A percentile compares a stretch with the other conserved stretches of the same genome.
Conservation (phyloP, 208 protist genomes). For the Acanthamoeba culbertsoni region DNA sequence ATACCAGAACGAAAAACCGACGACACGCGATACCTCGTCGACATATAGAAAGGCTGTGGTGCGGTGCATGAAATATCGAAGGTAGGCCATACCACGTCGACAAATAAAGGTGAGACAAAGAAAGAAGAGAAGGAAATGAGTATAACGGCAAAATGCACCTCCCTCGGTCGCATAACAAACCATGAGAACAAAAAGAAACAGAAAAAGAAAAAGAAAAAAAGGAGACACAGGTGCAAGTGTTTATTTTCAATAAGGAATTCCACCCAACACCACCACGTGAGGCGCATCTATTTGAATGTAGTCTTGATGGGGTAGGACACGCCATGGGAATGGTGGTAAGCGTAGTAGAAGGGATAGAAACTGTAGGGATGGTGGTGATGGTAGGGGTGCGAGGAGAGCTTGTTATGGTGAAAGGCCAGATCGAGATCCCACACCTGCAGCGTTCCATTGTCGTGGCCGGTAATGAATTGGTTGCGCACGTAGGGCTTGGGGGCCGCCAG, state of each 20-base stretch:
- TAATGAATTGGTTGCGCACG: slow-evolving; percentile 2
- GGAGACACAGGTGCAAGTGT: no score
- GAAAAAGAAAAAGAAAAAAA: no score
- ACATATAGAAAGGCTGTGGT: background rate
- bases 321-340: background rate
- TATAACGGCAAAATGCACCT: background rate
- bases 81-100: background rate
- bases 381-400: background rate
- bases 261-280: no score
- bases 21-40: background rate
- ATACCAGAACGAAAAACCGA: background rate
- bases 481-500: slow-evolving; percentile 13
- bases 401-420: slow-evolving; percentile 31
- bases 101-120: background rate
- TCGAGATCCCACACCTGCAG: slow-evolving; percentile 48
- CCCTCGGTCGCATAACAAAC: no score
- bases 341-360: slow-evolving; percentile 15
- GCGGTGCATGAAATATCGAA: background rate
- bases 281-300: background rate
- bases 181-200: no score
- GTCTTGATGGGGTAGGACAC: slow-evolving; percentile 11
- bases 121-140: background rate
- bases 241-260: no score
- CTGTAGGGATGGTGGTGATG: background rate
- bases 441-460: slow-evolving; percentile 2